phyloP scores from a whole-genome alignment of 139 green algal species.

The Chlamydomonas sphaeroides region DNA sequence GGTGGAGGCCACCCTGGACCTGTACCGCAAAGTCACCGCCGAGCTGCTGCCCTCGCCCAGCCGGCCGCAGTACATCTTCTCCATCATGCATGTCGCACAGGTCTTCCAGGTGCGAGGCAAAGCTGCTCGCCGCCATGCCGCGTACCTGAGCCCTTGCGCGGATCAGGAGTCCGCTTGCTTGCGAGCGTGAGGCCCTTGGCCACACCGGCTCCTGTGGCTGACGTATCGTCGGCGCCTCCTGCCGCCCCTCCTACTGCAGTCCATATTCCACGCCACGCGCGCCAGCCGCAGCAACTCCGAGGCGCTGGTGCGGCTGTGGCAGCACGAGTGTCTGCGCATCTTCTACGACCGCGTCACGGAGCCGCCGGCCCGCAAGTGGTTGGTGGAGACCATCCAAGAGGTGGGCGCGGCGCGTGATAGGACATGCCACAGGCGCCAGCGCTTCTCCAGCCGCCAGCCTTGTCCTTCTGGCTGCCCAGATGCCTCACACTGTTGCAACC shows the following conservation, averaged over 20 bases:
- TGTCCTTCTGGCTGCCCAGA: too few relatives aligned
- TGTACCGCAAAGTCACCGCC: constrained; percentile 49
- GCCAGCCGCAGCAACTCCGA: constrained; percentile 36
- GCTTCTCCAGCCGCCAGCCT: too few relatives aligned
- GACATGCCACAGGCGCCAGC: too few relatives aligned
- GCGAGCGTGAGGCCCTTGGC: too few relatives aligned
- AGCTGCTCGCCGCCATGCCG: too few relatives aligned
- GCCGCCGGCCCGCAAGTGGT: constrained; percentile 37
- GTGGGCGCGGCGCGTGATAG: neutral
- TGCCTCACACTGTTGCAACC: too few relatives aligned
- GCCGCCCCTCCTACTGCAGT: constrained; percentile 10
- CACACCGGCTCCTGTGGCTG: too few relatives aligned
- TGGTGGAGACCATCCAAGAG: constrained; percentile 44
- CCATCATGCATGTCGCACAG: constrained; percentile 64
- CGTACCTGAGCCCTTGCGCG: too few relatives aligned
- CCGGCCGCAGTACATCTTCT: constrained; percentile 70
- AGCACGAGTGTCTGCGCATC: constrained; percentile 71
- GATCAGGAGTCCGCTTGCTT: too few relatives aligned
- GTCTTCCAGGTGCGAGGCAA: constrained; percentile 67
- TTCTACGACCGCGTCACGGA: constrained; percentile 74
- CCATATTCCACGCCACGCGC: constrained; percentile 53
- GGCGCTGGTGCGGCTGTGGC: constrained; percentile 66
- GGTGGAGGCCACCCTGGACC: constrained; percentile 51
- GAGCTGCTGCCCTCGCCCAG: constrained; percentile 63
- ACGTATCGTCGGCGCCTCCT: too few relatives aligned